Percentiles rank a stretch among this genome's conserved stretches.
phyloP scores from a whole-genome alignment of 495 filamentous ascomycete genomes.

The Podospora comata region DNA sequence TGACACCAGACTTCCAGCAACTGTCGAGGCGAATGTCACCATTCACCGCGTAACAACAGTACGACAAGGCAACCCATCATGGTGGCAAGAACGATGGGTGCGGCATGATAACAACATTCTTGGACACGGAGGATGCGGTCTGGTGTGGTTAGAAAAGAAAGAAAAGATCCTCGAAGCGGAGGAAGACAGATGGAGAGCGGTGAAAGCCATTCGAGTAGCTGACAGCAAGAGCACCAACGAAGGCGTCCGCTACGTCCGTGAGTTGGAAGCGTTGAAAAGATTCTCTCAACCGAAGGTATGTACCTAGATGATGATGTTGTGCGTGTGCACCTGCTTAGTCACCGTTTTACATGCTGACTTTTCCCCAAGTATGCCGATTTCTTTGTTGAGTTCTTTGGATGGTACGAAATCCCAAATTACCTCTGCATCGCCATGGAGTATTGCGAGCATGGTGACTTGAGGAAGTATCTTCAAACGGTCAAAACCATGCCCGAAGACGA shows the following conservation, averaged over 20 bases:
- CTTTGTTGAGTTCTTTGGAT: slow-evolving; percentile 39
- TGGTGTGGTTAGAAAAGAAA: slow-evolving; percentile 39
- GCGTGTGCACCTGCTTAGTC: not conserved
- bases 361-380: slow-evolving; percentile 11
- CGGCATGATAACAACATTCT: slow-evolving; percentile 20
- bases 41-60: not conserved
- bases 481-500: slow-evolving; percentile 37
- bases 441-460: slow-evolving; percentile 35
- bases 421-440: slow-evolving; percentile 48
- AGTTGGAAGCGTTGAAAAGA: slow-evolving; percentile 44
- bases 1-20: not conserved
- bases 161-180: slow-evolving; percentile 18
- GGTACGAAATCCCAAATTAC: slow-evolving; percentile 34
- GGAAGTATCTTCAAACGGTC: slow-evolving; percentile 24
- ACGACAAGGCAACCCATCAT: not conserved
- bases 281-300: slow-evolving; percentile 36
- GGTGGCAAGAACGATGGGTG: slow-evolving; percentile 30
- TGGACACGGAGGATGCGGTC: slow-evolving; percentile 33
- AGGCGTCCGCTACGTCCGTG: slow-evolving; percentile 32
- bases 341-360: not conserved
- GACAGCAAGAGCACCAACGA: slow-evolving; percentile 9
- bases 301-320: not conserved
- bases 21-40: not conserved
- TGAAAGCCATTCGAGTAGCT: slow-evolving; percentile 28
- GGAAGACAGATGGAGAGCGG: slow-evolving; percentile 25